These are phyloP conservation scores for Trapa bicornis DNA, from an alignment of 345 rosid species.

Conservation along the genomic window DNA sequence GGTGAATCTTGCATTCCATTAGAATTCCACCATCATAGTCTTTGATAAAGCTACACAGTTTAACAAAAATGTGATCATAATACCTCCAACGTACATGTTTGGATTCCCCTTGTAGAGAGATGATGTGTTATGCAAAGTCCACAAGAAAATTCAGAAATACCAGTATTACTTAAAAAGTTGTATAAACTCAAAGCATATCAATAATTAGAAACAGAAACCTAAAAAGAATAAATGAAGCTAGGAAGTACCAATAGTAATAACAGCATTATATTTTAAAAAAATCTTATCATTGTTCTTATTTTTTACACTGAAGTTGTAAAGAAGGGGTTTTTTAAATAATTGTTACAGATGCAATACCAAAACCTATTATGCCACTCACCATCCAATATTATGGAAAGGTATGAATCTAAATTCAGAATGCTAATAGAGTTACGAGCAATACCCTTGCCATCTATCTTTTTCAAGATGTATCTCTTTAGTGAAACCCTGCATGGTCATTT, in stretches of 20 bases:
- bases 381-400: background rate
- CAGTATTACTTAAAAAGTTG: background rate
- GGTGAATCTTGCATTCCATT: constrained; percentile 97
- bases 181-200: background rate
- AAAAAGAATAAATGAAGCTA: background rate
- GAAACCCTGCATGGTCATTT: constrained; percentile 54
- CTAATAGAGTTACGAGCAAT: constrained; percentile 14
- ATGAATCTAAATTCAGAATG: background rate
- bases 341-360: background rate
- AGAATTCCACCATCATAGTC: constrained; percentile 99
- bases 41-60: constrained; percentile 57
- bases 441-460: constrained; percentile 98
- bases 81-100: background rate
- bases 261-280: background rate
- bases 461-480: constrained; percentile 97
- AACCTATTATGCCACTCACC: background rate
- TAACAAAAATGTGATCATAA: background rate
- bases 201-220: background rate
- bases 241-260: background rate
- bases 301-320: too few relatives aligned
- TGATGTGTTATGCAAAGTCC: background rate
- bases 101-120: background rate
- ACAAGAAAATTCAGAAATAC: background rate
- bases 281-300: too few relatives aligned
- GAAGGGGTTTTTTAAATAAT: background rate